Conservation (phyloP, 2,329 filamentous ascomycete genomes). For the Pochonia chlamydosporia region DNA sequence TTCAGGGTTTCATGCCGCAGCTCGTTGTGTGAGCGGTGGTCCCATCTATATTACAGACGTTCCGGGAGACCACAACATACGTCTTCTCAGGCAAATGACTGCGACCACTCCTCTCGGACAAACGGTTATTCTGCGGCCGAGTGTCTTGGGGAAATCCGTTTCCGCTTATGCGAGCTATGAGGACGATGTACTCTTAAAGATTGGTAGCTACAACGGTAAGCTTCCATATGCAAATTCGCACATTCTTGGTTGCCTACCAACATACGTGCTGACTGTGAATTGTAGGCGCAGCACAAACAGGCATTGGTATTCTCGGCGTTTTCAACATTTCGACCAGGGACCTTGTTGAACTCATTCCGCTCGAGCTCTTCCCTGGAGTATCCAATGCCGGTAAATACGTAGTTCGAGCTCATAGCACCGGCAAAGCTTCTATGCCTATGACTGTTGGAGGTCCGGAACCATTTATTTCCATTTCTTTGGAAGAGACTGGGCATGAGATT, state of each 20-base stretch:
- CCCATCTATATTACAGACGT: slow-evolving; percentile 93
- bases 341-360: slow-evolving; percentile 62
- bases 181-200: slow-evolving; percentile 66
- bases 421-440: slow-evolving; percentile 52
- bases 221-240: neutral
- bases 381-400: slow-evolving; percentile 56
- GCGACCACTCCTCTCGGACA: slow-evolving; percentile 64
- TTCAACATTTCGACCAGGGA: slow-evolving; percentile 70
- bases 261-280: neutral
- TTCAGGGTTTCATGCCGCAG: slow-evolving; percentile 81
- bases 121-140: slow-evolving; percentile 77
- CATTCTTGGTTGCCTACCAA: neutral
- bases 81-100: slow-evolving; percentile 75
- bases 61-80: slow-evolving; percentile 72
- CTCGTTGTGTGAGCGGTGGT: slow-evolving; percentile 81
- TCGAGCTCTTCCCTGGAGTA: slow-evolving; percentile 70
- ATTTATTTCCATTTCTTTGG: slow-evolving; percentile 58
- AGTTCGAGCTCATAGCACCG: slow-evolving; percentile 65
- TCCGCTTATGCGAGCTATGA: slow-evolving; percentile 72
- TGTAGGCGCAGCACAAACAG: slow-evolving; percentile 49
- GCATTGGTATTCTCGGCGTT: slow-evolving; percentile 71
- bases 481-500: slow-evolving; percentile 69
- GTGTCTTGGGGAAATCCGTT: slow-evolving; percentile 64
- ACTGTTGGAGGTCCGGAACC: slow-evolving; percentile 35
- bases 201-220: slow-evolving; percentile 70